These are phyloP conservation scores for Parathielavia appendiculata DNA, from an alignment of 495 filamentous ascomycete species.

Conservation along the genomic window DNA sequence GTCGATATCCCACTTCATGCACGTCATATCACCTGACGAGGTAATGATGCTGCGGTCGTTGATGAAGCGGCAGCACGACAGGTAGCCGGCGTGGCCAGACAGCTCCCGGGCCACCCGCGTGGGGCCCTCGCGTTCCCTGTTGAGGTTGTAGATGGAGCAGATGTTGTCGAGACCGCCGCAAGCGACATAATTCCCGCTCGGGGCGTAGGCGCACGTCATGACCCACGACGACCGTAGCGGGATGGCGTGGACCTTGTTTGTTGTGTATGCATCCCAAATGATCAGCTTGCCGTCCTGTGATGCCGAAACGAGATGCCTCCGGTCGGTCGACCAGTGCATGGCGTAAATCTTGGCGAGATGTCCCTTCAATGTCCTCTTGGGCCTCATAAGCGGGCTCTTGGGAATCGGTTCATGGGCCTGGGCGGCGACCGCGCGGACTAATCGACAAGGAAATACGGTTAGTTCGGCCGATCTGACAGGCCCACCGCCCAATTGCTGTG, in stretches of 20 bases:
- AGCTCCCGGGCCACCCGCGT: constrained; percentile 94
- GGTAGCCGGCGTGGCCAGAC: constrained; percentile 93
- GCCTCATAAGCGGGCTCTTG: constrained; percentile 86
- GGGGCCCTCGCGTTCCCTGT: constrained; percentile 87
- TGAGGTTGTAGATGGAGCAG: constrained; percentile 98
- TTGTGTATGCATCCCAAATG: constrained; percentile 99
- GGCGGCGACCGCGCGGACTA: constrained; percentile 88
- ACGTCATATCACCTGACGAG: constrained; percentile 98
- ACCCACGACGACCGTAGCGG: constrained; percentile 98
- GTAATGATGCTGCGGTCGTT: constrained; percentile 97
- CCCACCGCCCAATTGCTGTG: constrained; percentile 5
- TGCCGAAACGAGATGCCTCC: constrained; percentile 94
- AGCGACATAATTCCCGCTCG: constrained; percentile 95
- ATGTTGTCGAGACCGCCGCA: constrained; percentile 99
- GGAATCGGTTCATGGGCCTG: constrained; percentile 85
- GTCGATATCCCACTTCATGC: constrained; percentile 99
- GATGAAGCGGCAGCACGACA: constrained; percentile 98
- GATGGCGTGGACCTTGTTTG: constrained; percentile 99
- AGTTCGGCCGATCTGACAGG: constrained; percentile 9
- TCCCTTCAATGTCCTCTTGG: constrained; percentile 90
- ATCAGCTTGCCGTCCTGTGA: constrained; percentile 99
- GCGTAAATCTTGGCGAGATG: constrained; percentile 99
- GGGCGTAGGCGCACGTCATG: constrained; percentile 99
- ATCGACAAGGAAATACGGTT: constrained; percentile 10
- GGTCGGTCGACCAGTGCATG: constrained; percentile 99